Base-by-base conservation (phyloP, 352 stramenopile species). In the Pythium sukuiense region DNA sequence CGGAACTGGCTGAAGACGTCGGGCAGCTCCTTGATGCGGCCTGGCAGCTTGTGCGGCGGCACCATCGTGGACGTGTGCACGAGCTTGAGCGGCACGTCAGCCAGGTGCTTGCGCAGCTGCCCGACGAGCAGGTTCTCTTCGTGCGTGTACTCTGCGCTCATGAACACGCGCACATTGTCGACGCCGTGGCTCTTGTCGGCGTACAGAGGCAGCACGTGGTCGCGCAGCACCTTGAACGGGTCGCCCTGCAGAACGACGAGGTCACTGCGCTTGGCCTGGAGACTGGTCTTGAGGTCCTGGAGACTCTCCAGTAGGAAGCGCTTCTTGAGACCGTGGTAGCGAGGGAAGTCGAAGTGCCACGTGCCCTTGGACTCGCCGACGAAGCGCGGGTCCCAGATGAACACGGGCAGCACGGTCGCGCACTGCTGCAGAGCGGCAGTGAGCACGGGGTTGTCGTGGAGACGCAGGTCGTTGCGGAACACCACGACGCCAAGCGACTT, bases 221-320 rank as follows among this genome's bases (percentile, higher is more conserved):
- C 53, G 12, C 50, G 49, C 11, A 67, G 41, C 27, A 67, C 53
- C 5, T 37, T 29, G 24, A 67, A 43, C 32, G 61, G 59, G 49
- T 66, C 59, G 33, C 59, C 59, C 12, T 59, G 59, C 0, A 67
- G 37, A 6, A 67, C 26, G 37, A 67, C 12, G 26, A 67, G 41
- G 39, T 67, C 61, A 41, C 61, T 67, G n/a, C 60, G 24, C 14
- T 59, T 59, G 14, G 46, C 37, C 39, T 56, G 61, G 11, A 67
- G 37, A 18, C 39, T 26, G 9, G 52, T 39, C 61, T 61, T 60
- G 37, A 67, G 61, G 37, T 67, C 61, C 14, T 37, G 26, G 5
- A 67, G 50, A 43, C 61, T 67, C 41, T 67, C 61, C 20, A 67
- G 61, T n/a, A 67, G n/a, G 30, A 67, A 67, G 18, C 60, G 60